Base-by-base conservation (phyloP, 305 asterid species). In the Stenogyne calaminthoides region DNA sequence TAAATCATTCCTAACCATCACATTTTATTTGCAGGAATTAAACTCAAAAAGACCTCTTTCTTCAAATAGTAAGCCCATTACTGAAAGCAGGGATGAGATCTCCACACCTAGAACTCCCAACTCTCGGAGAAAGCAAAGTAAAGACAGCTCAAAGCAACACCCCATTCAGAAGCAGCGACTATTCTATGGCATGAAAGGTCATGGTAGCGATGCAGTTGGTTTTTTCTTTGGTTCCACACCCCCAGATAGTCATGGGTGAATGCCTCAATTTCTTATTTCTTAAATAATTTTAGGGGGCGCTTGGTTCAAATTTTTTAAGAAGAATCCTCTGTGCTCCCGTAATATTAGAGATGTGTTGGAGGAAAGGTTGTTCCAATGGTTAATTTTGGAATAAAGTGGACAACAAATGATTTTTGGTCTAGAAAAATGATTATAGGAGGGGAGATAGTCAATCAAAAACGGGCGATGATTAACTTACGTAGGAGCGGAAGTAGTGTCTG, bases 181-280 rank as follows among this genome's bases (percentile, higher is more conserved):
- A 10, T 92, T 86, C 80, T 80, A 80, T 69, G 89, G 87, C 36
- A 67, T 80, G 32, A 82, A 73, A 76, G 84, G 82, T 81, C 92
- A 86, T 78, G 89, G 85, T 67, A 84, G 86, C 72, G 89, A 88
- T 84, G 87, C 97, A 7, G 88, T 95, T 81, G 99, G 97, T 25
- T 92, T 90, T 85, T 95, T 86, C 92, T 92, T 92, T 88, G 94
- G 96, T 75, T 86, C 97, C 72, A 95, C 96, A 9, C 93, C 98
- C 79, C 93, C 98, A 27, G 96, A 95, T 72, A 73, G 84, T 85
- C 88, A 80, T 57, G 96, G 86, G 99, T 95, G 80, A 84, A 94
- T 70, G 61, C 58, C 44, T 7, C 51, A 68, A 40, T 34, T 27
- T 65, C 58, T 12, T 22, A 18, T 55, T 47, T 44, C 69, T 69